Conservation (phyloP, 106 monocot genomes). For the Xerophyta viscosa region DNA sequence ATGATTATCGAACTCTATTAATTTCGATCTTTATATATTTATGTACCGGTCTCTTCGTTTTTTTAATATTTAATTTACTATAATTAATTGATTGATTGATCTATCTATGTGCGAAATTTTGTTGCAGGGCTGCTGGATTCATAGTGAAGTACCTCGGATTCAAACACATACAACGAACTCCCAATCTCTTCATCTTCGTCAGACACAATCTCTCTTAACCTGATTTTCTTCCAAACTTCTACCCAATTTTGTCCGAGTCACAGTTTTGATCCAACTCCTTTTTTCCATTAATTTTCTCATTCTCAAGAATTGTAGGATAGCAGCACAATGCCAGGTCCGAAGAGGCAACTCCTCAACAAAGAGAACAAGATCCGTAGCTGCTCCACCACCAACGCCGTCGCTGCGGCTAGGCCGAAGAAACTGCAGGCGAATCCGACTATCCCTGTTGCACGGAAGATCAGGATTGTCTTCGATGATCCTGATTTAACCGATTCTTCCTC, state of each 20-base stretch:
- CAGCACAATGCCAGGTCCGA: conserved; percentile 17
- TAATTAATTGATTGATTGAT: too few relatives aligned
- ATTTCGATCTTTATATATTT: too few relatives aligned
- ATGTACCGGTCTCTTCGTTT: too few relatives aligned
- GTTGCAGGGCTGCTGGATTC: conserved; percentile 38
- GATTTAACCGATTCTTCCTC: conserved; percentile 24
- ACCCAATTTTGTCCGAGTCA: neutral
- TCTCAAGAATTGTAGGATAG: neutral
- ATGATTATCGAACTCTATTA: too few relatives aligned
- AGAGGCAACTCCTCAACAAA: conserved; percentile 9
- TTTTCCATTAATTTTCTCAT: conserved; percentile 2
- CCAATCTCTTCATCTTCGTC: conserved; percentile 17
- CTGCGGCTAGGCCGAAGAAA: neutral
- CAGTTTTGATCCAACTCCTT: neutral
- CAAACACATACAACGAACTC: conserved; percentile 18
- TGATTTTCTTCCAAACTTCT: neutral
- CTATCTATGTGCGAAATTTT: too few relatives aligned
- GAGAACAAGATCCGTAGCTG: conserved; percentile 1
- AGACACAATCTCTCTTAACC: conserved; percentile 20
- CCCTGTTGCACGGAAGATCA: conserved; percentile 9
- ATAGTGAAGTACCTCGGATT: conserved; percentile 45
- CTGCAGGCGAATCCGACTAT: too few relatives aligned
- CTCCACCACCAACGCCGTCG: neutral
- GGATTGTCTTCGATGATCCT: conserved; percentile 15
- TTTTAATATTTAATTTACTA: too few relatives aligned